A percentile compares a stretch with the other conserved stretches of the same genome.
These are phyloP conservation scores for Sporisorium reilianum DNA, from an alignment of 1,284 basidiomycete species.

Conservation along the genomic window DNA sequence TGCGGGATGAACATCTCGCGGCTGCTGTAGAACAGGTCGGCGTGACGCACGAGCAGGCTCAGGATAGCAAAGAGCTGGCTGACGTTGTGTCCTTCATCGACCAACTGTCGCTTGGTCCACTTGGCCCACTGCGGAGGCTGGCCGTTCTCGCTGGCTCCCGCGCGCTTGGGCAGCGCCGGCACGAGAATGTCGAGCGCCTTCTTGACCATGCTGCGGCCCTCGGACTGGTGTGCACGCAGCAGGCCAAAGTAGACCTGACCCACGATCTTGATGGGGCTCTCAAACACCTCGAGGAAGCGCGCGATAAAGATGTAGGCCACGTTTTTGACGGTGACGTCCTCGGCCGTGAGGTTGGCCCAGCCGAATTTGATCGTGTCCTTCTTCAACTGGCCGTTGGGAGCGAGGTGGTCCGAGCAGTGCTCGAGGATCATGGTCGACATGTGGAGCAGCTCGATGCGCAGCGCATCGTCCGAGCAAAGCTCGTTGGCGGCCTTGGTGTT, in stretches of 20 bases:
- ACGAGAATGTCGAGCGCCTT: conserved; percentile 93
- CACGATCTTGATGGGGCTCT: conserved; percentile 92
- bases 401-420: conserved; percentile 77
- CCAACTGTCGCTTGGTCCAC: conserved; percentile 85
- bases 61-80: conserved; percentile 89
- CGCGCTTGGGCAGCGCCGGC: conserved; percentile 79
- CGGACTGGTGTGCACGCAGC: conserved; percentile 83
- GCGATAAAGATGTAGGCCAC: conserved; percentile 92
- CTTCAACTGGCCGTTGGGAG: conserved; percentile 79
- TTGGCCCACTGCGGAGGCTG: conserved; percentile 88
- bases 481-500: conserved; percentile 69
- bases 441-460: conserved; percentile 91
- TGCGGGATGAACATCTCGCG: conserved; percentile 95
- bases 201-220: conserved; percentile 80
- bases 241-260: conserved; percentile 93
- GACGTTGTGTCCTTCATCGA: conserved; percentile 85
- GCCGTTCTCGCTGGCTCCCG: conserved; percentile 63
- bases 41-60: conserved; percentile 90
- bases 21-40: conserved; percentile 91
- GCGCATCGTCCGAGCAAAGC: conserved; percentile 78
- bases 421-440: conserved; percentile 91
- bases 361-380: conserved; percentile 97
- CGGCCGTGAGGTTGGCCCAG: conserved; percentile 85
- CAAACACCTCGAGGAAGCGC: conserved; percentile 92
- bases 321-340: conserved; percentile 93